These are phyloP conservation scores for Chlorociboria aeruginascens DNA, from an alignment of 495 filamentous ascomycete genomes.

Conservation along the genomic window DNA sequence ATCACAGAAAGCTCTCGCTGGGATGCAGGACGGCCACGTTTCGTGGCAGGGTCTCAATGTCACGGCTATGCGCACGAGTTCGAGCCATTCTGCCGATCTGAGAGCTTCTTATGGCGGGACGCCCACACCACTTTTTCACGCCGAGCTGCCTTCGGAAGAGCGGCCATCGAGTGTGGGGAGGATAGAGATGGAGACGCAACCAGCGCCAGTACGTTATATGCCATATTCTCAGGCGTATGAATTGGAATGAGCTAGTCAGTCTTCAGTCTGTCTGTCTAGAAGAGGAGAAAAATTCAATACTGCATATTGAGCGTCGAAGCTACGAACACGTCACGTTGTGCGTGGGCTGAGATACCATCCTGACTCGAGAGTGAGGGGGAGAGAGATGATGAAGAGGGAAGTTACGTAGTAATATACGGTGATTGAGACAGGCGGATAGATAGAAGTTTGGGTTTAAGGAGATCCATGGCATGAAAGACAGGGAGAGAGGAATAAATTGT, in stretches of 20 bases:
- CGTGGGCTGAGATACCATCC: too few relatives aligned
- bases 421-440: not conserved
- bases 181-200: not conserved
- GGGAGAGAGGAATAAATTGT: too few relatives aligned
- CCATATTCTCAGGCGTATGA: not conserved
- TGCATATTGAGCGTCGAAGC: not conserved
- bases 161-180: not conserved
- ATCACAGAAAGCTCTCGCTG: too few relatives aligned
- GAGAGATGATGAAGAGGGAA: too few relatives aligned
- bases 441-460: not conserved
- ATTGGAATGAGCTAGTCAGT: not conserved
- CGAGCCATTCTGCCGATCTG: not conserved
- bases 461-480: not conserved
- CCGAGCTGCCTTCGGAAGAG: not conserved
- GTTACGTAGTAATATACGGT: too few relatives aligned
- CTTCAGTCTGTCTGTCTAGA: not conserved
- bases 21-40: not conserved
- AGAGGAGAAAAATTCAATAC: not conserved
- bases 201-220: not conserved
- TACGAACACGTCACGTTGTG: too few relatives aligned
- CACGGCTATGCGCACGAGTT: not conserved
- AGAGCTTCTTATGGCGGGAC: not conserved
- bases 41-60: constrained; percentile 8
- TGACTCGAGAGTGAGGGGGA: too few relatives aligned
- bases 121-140: not conserved